Conservation (phyloP, 2,329 filamentous ascomycete species). For the Penicillium olsonii region DNA sequence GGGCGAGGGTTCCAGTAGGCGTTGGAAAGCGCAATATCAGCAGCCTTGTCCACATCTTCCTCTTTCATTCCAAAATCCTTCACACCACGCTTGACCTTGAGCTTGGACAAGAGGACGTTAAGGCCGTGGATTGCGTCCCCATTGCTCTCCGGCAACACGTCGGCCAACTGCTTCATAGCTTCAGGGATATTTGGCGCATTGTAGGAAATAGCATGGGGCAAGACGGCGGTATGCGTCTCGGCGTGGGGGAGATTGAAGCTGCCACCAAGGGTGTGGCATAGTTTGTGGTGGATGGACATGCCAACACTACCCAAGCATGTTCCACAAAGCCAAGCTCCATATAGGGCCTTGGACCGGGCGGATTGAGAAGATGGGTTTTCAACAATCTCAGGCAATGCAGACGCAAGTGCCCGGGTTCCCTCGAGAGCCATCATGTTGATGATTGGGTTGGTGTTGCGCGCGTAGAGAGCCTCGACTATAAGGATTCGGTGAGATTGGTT, state of each 20-base stretch:
- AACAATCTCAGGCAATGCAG: constrained; percentile 56
- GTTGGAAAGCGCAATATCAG: constrained; percentile 59
- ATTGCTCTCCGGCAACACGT: constrained; percentile 56
- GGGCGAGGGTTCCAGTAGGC: constrained; percentile 62
- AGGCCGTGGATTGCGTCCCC: constrained; percentile 61
- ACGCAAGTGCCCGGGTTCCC: constrained; percentile 56
- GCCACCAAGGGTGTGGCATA: constrained; percentile 66
- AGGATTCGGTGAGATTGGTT: background rate
- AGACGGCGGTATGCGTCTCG: constrained; percentile 64
- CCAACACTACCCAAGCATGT: constrained; percentile 60
- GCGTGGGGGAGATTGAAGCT: constrained; percentile 66
- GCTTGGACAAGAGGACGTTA: constrained; percentile 56
- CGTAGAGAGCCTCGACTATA: constrained; percentile 63
- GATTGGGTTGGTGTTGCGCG: constrained; percentile 62
- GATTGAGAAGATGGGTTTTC: constrained; percentile 45
- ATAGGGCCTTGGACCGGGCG: constrained; percentile 57
- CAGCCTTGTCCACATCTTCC: constrained; percentile 61
- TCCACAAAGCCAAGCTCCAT: constrained; percentile 67
- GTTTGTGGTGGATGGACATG: constrained; percentile 68
- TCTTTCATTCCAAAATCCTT: constrained; percentile 62
- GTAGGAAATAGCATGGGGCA: constrained; percentile 65
- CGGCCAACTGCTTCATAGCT: constrained; percentile 55
- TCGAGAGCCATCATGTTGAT: constrained; percentile 60
- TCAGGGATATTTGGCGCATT: constrained; percentile 59
- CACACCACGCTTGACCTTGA: constrained; percentile 56